Percentiles rank a stretch among this genome's conserved stretches.
Evolutionary conservation across 2,329 filamentous ascomycete species (phyloP).

Genomic region (Aspergillus ustus): DNA sequence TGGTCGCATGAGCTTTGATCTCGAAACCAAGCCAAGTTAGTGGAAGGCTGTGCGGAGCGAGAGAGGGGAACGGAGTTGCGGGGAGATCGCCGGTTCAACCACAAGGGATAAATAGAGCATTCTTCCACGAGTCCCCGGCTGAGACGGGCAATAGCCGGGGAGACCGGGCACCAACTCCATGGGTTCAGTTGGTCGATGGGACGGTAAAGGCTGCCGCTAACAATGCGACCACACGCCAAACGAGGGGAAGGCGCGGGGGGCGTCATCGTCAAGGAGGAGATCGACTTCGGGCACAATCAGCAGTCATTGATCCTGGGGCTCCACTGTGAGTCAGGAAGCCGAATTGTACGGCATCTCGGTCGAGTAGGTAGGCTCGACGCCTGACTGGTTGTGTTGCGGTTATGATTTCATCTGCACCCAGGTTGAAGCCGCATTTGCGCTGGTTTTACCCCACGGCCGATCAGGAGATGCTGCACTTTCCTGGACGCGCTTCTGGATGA

Average conservation of each 20-base stretch:
- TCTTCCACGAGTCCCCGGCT: constrained; percentile 24
- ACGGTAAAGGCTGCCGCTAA: constrained; percentile 21
- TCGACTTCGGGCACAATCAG: not conserved
- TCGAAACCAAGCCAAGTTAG: not conserved
- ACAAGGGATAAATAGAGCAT: constrained; percentile 17
- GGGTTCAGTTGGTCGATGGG: constrained; percentile 16
- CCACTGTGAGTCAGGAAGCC: not conserved
- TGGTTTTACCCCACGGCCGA: constrained; percentile 11
- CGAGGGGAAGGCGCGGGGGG: constrained; percentile 22
- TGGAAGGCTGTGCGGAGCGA: constrained; percentile 7
- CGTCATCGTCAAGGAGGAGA: not conserved
- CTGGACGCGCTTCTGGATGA: not conserved
- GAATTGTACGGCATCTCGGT: constrained; percentile 1
- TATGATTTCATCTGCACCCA: not conserved
- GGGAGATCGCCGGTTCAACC: constrained; percentile 17
- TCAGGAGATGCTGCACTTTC: constrained; percentile 15
- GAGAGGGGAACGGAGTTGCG: constrained; percentile 16
- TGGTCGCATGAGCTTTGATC: constrained; percentile 3
- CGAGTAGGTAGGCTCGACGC: not conserved
- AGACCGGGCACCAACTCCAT: constrained; percentile 8
- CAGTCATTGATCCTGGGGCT: not conserved
- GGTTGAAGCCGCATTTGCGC: not conserved
- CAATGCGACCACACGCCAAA: constrained; percentile 19
- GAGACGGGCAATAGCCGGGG: constrained; percentile 14
- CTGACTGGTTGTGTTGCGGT: not conserved